phyloP scores from a whole-genome alignment of 139 green algal species.

The Protoeuglena noctilucae region DNA sequence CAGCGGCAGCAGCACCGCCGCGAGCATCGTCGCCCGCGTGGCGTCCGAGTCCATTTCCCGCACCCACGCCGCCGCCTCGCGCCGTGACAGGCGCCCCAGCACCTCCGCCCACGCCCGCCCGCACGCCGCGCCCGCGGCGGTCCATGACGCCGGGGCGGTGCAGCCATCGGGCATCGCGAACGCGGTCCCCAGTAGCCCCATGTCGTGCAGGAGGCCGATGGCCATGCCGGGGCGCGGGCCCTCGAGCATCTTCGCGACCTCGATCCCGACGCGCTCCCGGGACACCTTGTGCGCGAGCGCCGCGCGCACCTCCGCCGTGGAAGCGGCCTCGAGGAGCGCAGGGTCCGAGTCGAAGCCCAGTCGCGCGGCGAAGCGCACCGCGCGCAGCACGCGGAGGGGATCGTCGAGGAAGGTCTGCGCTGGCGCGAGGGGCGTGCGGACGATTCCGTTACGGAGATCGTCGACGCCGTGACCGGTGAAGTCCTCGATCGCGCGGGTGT shows the following conservation, averaged over 20 bases:
- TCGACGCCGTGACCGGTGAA: constrained; percentile 64
- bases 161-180: constrained; percentile 2
- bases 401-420: constrained; percentile 85
- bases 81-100: too few species aligned
- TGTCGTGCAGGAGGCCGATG: constrained; percentile 1
- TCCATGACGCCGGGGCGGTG: neutral
- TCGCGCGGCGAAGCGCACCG: constrained; percentile 71
- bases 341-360: constrained; percentile 75
- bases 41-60: too few species aligned
- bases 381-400: constrained; percentile 75
- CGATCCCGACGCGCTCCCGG: constrained; percentile 22
- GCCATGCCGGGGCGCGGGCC: constrained; percentile 6
- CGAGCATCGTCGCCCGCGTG: neutral
- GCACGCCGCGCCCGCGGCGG: neutral
- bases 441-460: constrained; percentile 64
- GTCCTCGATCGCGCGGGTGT: constrained; percentile 61
- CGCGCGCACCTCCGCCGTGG: constrained; percentile 38
- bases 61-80: too few species aligned
- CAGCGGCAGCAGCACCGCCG: constrained; percentile 7
- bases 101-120: constrained; percentile 1
- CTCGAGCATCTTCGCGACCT: constrained; percentile 19
- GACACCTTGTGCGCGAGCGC: constrained; percentile 19
- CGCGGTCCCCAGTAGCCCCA: constrained; percentile 5
- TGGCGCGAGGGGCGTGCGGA: constrained; percentile 80
- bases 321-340: constrained; percentile 48